A percentile compares a stretch with the other conserved stretches of the same genome.
These are phyloP conservation scores for Pterulicium gracile DNA, from an alignment of 1,284 basidiomycete genomes.

Conservation along the genomic window DNA sequence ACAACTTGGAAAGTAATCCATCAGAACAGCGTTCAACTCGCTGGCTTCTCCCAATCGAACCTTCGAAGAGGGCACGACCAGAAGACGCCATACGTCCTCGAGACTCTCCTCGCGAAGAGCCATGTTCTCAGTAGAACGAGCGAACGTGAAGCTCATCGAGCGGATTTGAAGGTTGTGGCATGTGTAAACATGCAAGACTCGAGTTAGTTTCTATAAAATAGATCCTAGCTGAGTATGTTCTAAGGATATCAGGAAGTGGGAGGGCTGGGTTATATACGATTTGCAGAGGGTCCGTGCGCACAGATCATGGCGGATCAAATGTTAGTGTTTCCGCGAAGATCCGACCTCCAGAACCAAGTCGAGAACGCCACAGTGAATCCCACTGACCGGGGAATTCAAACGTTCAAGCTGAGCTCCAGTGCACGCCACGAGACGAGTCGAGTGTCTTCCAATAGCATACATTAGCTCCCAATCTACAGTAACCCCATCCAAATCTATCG, in stretches of 20 bases:
- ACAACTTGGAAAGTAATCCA: conserved; percentile 38
- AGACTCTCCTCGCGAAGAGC: conserved; percentile 30
- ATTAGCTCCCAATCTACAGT: too few species aligned
- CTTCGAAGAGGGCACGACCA: conserved; percentile 27
- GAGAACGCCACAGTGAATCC: too few species aligned
- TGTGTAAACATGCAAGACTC: conserved; percentile 82
- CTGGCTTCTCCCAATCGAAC: conserved; percentile 28
- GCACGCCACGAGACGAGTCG: too few species aligned
- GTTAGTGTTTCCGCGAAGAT: too few species aligned
- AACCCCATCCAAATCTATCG: too few species aligned
- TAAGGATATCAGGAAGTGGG: conserved; percentile 26
- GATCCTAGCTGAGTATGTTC: conserved; percentile 84
- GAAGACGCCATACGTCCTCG: conserved; percentile 63
- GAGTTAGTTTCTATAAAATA: conserved; percentile 83
- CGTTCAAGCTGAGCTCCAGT: too few species aligned
- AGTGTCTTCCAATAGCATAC: too few species aligned
- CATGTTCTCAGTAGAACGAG: conserved; percentile 76
- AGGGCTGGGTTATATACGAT: conserved; percentile 26
- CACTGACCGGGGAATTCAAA: too few species aligned
- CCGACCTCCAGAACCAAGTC: too few species aligned
- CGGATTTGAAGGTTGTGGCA: conserved; percentile 75
- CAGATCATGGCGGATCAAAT: too few species aligned
- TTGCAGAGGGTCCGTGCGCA: conserved; percentile 26
- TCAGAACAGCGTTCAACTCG: conserved; percentile 69
- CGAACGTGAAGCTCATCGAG: conserved; percentile 62